Evolutionary conservation across 1,139 yeast genomes (phyloP), one percentile per base, ranked within the genome.

Genomic region (Arxiozyma telluris): DNA sequence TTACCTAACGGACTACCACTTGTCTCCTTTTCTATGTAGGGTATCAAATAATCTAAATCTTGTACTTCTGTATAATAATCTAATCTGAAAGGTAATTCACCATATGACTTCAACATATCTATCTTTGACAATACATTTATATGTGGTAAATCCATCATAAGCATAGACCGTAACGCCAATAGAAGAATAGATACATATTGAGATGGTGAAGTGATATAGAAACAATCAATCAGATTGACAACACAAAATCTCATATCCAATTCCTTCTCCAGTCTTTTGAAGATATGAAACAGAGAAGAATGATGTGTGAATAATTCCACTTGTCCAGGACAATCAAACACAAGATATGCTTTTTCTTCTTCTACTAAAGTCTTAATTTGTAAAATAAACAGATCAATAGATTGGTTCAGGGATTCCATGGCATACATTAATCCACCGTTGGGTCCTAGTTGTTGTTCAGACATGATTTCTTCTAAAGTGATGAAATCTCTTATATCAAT

Each of bases 261-360:
- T 54, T 76, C 75, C 59, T 82, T 90, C 73, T 77, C 91, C 57
- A 94, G 73, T 57, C 76, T 82, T 59, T 78, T 77, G 60, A 90
- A 90, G 2, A 94, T 84, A 44, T 79, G 77, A 41, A 84, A 83
- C 54, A 94, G 75, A 0, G 96, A 87, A 0, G 91, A 84, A 57
- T 89, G 89, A 65, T 88, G 96, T 1, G 98, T 94, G 70, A 89
- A 94, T 34, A 94, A 77, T 69, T 94, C 99, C 41, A 91, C 93
- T 68, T 94, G 99, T 0, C 98, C 98, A 1, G 99, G 98, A 70
- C 98, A 93, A 69, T 94, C 99, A 71, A 94, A 90, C 7, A 94
- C 76, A 39, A 93, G 70, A 65, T 93, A 94, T 51, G 83, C 79
- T 20, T 77, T 76, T 41, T 84, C 85, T 18, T 80, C 76, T 30